A percentile compares a stretch with the other conserved stretches of the same genome.
These are phyloP conservation scores for Paraglomus brasilianum DNA, from an alignment of 192 early-diverging fungal species.

Conservation along the genomic window DNA sequence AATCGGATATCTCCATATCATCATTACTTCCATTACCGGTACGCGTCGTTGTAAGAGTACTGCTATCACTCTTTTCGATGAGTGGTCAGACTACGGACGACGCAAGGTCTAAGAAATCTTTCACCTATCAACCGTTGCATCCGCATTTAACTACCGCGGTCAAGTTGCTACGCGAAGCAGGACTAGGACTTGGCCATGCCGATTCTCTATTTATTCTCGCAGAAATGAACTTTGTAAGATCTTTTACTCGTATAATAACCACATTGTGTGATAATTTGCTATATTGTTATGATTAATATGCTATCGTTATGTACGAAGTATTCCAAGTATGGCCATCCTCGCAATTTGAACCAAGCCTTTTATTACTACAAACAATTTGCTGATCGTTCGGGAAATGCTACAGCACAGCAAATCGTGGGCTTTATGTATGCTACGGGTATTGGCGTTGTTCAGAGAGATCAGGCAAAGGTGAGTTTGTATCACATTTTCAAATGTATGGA, in stretches of 20 bases:
- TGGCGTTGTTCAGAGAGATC: conserved; percentile 65
- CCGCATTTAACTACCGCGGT: conserved; percentile 38
- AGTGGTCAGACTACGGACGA: not conserved
- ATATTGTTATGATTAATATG: not conserved
- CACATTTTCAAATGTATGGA: conserved; percentile 17
- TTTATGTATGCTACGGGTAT: conserved; percentile 90
- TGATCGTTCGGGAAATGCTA: conserved; percentile 66
- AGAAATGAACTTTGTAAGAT: conserved; percentile 71
- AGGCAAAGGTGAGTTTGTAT: conserved; percentile 58
- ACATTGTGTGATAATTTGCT: not conserved
- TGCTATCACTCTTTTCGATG: conserved; percentile 5
- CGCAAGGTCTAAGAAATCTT: not conserved
- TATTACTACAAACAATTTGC: conserved; percentile 63
- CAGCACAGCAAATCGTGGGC: conserved; percentile 88
- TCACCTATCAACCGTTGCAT: conserved; percentile 3
- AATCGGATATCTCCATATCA: not conserved
- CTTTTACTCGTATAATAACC: not conserved
- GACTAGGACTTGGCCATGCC: conserved; percentile 42
- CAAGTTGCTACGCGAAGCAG: conserved; percentile 48
- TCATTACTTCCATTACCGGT: not conserved
- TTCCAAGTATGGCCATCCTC: conserved; percentile 25
- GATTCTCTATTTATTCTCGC: conserved; percentile 66
- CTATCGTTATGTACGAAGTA: not conserved
- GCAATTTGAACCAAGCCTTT: conserved; percentile 62
- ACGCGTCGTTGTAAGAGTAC: not conserved